Evolutionary conservation across 108 stramenopile genomes (phyloP).

Genomic region (Nitzschia putrida): DNA sequence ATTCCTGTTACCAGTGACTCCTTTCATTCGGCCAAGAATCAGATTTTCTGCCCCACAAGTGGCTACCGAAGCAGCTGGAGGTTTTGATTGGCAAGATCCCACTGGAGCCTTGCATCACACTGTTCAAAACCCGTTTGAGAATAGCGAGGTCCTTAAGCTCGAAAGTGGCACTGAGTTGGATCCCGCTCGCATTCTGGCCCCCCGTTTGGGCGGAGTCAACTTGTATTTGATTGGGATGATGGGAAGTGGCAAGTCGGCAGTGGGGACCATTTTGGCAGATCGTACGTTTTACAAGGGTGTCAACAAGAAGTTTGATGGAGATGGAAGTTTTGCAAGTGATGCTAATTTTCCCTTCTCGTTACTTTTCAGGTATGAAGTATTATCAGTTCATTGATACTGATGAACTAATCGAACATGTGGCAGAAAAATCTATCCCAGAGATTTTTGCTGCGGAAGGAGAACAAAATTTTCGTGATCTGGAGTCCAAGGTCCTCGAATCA

Average conservation of each 20-base stretch:
- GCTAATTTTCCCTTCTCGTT: neutral
- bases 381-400: conserved; percentile 96
- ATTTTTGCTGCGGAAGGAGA: conserved; percentile 90
- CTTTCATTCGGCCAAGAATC: neutral
- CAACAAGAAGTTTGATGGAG: too few species aligned
- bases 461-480: conserved; percentile 84
- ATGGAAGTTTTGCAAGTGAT: too few species aligned
- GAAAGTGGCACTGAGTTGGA: conserved; percentile 62
- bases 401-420: conserved; percentile 76
- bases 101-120: conserved; percentile 69
- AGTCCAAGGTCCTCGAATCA: conserved; percentile 81
- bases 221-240: conserved; percentile 96
- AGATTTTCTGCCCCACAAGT: neutral
- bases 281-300: conserved; percentile 47
- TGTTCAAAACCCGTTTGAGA: conserved; percentile 87
- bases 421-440: conserved; percentile 68
- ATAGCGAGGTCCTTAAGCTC: conserved; percentile 42
- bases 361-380: conserved; percentile 67
- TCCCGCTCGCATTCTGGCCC: conserved; percentile 74
- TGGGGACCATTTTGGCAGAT: conserved; percentile 75
- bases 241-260: conserved; percentile 89
- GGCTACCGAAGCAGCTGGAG: conserved; percentile 54
- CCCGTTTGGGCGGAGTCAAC: conserved; percentile 80
- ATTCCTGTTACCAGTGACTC: neutral
- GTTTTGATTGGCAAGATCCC: conserved; percentile 89